These are phyloP conservation scores for Recurvomyces mirabilis DNA, from an alignment of 495 filamentous ascomycete genomes.

Conservation along the genomic window DNA sequence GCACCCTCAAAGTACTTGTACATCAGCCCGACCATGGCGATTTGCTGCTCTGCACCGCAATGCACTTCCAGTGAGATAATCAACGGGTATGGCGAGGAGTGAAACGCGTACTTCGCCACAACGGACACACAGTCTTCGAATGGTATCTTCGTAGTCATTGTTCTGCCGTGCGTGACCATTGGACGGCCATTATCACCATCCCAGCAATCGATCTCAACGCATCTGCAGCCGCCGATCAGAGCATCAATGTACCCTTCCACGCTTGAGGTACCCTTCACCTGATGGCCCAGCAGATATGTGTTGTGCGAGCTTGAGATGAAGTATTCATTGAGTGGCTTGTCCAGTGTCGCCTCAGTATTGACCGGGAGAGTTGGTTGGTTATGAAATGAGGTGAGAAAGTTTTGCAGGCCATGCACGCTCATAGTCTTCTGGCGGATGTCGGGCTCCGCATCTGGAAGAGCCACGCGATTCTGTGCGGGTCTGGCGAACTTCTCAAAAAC, in stretches of 20 bases:
- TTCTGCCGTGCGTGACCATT: slow-evolving; percentile 80
- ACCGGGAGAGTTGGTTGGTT: slow-evolving; percentile 35
- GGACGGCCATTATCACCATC: slow-evolving; percentile 79
- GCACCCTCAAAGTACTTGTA: slow-evolving; percentile 65
- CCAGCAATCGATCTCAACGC: slow-evolving; percentile 97
- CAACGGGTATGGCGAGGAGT: slow-evolving; percentile 67
- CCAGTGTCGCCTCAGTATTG: slow-evolving; percentile 47
- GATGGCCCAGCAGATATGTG: slow-evolving; percentile 85
- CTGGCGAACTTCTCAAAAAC: slow-evolving; percentile 64
- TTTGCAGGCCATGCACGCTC: slow-evolving; percentile 61
- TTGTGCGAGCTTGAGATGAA: slow-evolving; percentile 99
- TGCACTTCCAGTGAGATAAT: slow-evolving; percentile 94
- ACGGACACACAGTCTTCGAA: slow-evolving; percentile 85
- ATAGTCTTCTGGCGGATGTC: slow-evolving; percentile 40
- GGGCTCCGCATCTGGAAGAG: slow-evolving; percentile 12
- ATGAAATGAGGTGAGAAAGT: slow-evolving; percentile 61
- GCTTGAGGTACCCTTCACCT: slow-evolving; percentile 79
- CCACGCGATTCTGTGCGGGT: slow-evolving; percentile 32
- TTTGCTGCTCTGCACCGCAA: slow-evolving; percentile 72
- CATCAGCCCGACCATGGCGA: slow-evolving; percentile 84
- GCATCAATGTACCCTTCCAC: slow-evolving; percentile 88
- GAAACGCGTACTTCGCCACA: slow-evolving; percentile 87
- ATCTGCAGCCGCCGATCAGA: slow-evolving; percentile 80
- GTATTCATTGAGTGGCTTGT: slow-evolving; percentile 88
- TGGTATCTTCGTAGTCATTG: slow-evolving; percentile 71